phyloP scores from a whole-genome alignment of 106 monocot genomes.

The Ottelia alismoides region DNA sequence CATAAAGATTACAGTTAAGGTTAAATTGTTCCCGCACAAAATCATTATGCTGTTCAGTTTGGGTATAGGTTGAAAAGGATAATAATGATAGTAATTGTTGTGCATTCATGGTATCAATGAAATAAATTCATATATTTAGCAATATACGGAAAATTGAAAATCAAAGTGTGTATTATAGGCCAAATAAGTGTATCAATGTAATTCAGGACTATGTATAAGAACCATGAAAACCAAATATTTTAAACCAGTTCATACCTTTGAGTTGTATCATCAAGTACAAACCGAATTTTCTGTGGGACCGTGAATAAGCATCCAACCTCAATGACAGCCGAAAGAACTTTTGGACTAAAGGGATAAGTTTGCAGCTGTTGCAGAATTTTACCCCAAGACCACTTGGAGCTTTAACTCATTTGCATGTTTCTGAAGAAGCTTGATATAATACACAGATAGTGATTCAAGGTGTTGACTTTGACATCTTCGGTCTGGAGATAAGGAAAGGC shows the following conservation, averaged over 20 bases:
- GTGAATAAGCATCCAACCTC: slow-evolving; percentile 40
- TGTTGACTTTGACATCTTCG: slow-evolving; percentile 49
- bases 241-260: slow-evolving; percentile 34
- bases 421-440: slow-evolving; percentile 46
- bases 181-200: neutral
- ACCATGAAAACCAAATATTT: neutral
- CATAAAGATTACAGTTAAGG: too few relatives aligned
- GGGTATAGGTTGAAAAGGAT: too few relatives aligned
- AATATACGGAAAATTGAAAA: too few relatives aligned
- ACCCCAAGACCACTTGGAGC: slow-evolving; percentile 45
- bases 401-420: slow-evolving; percentile 41
- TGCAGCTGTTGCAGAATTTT: slow-evolving; percentile 45
- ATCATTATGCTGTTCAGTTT: too few relatives aligned
- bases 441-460: slow-evolving; percentile 54
- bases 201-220: neutral
- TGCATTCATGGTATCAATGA: too few relatives aligned
- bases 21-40: too few relatives aligned
- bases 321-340: slow-evolving; percentile 32
- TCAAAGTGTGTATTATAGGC: too few relatives aligned
- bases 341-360: slow-evolving; percentile 75
- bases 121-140: too few relatives aligned
- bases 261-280: slow-evolving; percentile 44
- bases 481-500: slow-evolving; percentile 38
- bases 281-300: slow-evolving; percentile 57
- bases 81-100: too few relatives aligned